Conservation (phyloP, 352 stramenopile genomes). For the Achlya hypogyna region DNA sequence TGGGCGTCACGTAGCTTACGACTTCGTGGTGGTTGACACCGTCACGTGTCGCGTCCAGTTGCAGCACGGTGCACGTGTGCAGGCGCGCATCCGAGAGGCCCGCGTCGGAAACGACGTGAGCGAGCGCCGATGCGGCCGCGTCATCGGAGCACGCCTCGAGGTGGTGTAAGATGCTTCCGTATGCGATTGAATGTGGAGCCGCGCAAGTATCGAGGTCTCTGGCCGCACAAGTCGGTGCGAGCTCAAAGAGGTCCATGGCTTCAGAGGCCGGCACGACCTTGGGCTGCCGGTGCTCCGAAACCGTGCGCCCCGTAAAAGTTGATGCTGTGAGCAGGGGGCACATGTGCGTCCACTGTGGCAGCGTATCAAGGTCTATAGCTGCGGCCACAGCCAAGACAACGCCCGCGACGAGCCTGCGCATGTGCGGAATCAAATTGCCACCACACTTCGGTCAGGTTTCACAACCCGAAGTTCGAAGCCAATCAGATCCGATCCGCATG, state of each 20-base stretch:
- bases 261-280: conserved; percentile 30
- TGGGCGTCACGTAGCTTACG: conserved; percentile 27
- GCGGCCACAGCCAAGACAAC: neutral
- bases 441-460: neutral
- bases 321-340: neutral
- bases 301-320: neutral
- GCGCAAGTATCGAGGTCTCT: conserved; percentile 9
- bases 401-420: neutral
- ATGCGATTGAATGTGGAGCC: conserved; percentile 36
- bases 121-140: conserved; percentile 36
- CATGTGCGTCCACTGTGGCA: conserved; percentile 15
- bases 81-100: conserved; percentile 33
- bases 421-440: neutral
- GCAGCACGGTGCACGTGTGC: conserved; percentile 52
- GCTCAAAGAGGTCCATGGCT: conserved; percentile 50
- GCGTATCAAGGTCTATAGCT: neutral
- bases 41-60: conserved; percentile 22
- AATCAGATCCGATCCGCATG: neutral
- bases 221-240: conserved; percentile 5
- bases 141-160: conserved; percentile 31
- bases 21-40: conserved; percentile 10
- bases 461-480: neutral
- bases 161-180: conserved; percentile 48
- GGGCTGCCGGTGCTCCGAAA: neutral
- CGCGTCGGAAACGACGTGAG: conserved; percentile 30